A percentile compares a stretch with the other conserved stretches of the same genome.
phyloP scores from a whole-genome alignment of 805 yeast species.

The Candida sonorensis region DNA sequence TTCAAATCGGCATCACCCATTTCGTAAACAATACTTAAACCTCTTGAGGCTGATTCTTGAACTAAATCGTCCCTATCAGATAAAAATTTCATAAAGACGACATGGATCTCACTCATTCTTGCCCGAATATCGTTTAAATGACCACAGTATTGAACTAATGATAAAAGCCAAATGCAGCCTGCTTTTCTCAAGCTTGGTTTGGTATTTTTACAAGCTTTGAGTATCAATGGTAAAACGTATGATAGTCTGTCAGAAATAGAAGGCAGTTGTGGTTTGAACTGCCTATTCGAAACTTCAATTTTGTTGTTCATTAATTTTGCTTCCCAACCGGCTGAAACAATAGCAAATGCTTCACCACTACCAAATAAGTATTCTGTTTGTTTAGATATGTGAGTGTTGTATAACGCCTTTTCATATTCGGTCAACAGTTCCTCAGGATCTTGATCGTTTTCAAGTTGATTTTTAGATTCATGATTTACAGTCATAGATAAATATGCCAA shows the following conservation, averaged over 20 bases:
- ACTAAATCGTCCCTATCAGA: conserved; percentile 78
- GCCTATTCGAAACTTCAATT: conserved; percentile 44
- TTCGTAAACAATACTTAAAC: conserved; percentile 76
- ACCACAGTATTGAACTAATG: conserved; percentile 70
- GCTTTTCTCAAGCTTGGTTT: conserved; percentile 72
- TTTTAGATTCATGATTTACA: conserved; percentile 1
- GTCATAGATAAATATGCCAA: conserved; percentile 49
- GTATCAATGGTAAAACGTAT: conserved; percentile 39
- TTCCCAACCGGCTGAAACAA: conserved; percentile 70
- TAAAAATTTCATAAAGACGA: conserved; percentile 68
- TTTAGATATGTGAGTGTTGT: conserved; percentile 55
- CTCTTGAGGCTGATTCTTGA: conserved; percentile 92
- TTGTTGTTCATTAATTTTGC: conserved; percentile 47
- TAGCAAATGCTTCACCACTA: conserved; percentile 76
- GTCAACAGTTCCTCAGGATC: conserved; percentile 18
- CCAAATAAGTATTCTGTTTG: conserved; percentile 72
- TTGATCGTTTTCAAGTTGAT: conserved; percentile 9
- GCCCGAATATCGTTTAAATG: conserved; percentile 32
- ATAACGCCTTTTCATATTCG: conserved; percentile 37
- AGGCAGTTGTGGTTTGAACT: conserved; percentile 6
- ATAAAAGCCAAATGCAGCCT: conserved; percentile 79
- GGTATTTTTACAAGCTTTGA: conserved; percentile 50
- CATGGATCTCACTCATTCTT: conserved; percentile 56
- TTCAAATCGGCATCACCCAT: conserved; percentile 60
- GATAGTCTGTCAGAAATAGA: conserved; percentile 7